Base-by-base conservation (phyloP, 495 filamentous ascomycete genomes). In the Penicillium verhagenii region DNA sequence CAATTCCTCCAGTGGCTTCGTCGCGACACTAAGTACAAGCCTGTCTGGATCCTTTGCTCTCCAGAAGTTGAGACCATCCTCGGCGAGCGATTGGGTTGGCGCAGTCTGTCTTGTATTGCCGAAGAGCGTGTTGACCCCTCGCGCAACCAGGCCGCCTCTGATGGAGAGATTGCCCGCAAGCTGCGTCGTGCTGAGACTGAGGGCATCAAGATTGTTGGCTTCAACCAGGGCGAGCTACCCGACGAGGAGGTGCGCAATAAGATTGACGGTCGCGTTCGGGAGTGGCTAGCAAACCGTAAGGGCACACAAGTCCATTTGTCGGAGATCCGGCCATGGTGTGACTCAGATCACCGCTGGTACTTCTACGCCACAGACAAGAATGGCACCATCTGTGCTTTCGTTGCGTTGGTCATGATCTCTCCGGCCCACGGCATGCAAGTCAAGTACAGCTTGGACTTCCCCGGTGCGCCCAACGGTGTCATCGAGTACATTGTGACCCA, bases 381-480 rank as follows among this genome's bases (percentile, higher is more conserved):
- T 24, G 86, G 86, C 59, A 81, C 75, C 52, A 83, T 94, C 58
- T 82, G 78, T 37, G 87, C 87, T 13, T 79, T 96, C 47, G 84
- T 89, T 58, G 83, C 88, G 31, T 68, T 96, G 56, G 86, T 86
- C 52, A 85, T 86, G 64, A 81, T 96, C 23, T 81, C 86, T 18
- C 89, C 89, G 0, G 67, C 79, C 29, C 82, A 92, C 58, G 90
- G 90, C 51, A 91, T 88, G 79, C 90, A 96, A 73, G 85, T 94
- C 71, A 94, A 96, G 73, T 93, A 90, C 71, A 85, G 85, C 38
- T 82, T 94, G 53, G 90, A 93, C 66, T 94, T 96, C 77, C 90
- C 90, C 14, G 81, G 81, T 16, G 79, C 89, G 3, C 88, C 90
- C 3, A 86, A 78, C 52, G 91, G 90, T 51, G 86, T 86, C 29